phyloP scores from a whole-genome alignment of 805 yeast genomes.

The Kluyveromyces nonfermentans region DNA sequence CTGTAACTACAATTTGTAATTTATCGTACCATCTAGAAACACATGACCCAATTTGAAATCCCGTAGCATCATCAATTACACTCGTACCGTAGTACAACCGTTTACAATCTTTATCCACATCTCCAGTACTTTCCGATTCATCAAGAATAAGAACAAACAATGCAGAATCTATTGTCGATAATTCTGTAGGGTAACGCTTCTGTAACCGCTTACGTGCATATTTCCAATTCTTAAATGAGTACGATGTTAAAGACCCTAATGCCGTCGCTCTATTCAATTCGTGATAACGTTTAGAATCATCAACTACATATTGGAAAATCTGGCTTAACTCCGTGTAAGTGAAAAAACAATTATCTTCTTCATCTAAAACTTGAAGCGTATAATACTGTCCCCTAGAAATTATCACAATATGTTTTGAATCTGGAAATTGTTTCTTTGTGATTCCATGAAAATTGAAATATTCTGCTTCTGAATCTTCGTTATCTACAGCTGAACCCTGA shows the following conservation, averaged over 20 bases:
- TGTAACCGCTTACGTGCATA: conserved; percentile 47
- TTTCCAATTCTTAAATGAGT: conserved; percentile 79
- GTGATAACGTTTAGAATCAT: conserved; percentile 54
- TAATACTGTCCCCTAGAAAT: conserved; percentile 78
- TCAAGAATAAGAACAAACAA: conserved; percentile 76
- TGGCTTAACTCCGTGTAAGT: conserved; percentile 56
- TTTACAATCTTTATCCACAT: conserved; percentile 30
- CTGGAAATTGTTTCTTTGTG: conserved; percentile 55
- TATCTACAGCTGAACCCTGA: conserved; percentile 1
- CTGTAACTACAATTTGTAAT: conserved; percentile 73
- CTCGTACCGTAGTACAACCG: conserved; percentile 80
- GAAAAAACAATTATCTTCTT: conserved; percentile 52
- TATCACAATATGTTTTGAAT: conserved; percentile 65
- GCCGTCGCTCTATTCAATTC: conserved; percentile 56
- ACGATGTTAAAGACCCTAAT: conserved; percentile 81
- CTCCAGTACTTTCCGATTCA: conserved; percentile 37
- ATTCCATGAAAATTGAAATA: conserved; percentile 42
- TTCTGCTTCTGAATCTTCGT: conserved; percentile 9
- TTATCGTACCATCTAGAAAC: conserved; percentile 93
- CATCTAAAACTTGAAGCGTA: conserved; percentile 76
- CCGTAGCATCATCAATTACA: conserved; percentile 48
- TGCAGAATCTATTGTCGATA: conserved; percentile 57
- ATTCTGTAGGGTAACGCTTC: conserved; percentile 30
- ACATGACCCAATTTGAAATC: conserved; percentile 87
- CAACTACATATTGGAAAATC: conserved; percentile 56